A percentile compares a stretch with the other conserved stretches of the same genome.
Evolutionary conservation across 129 eudicot species (phyloP).

Genomic region (Helichrysum umbraculigerum): DNA sequence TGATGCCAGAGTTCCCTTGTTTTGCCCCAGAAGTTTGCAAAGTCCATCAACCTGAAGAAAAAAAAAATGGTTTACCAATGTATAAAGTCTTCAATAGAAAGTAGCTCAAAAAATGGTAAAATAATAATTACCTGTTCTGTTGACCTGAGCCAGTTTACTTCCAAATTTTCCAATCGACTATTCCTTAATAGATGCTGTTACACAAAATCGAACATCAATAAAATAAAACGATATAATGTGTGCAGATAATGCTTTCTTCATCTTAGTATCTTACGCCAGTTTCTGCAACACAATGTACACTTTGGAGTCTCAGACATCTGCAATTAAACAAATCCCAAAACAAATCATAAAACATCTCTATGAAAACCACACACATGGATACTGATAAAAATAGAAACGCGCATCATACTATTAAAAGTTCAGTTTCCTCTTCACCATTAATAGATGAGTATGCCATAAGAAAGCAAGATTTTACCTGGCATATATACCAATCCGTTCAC

Average conservation of each 20-base stretch:
- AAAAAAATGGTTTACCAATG: background rate
- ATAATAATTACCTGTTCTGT: constrained; percentile 54
- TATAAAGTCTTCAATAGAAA: background rate
- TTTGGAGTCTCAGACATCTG: constrained; percentile 72
- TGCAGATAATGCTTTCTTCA: constrained; percentile 2
- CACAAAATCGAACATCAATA: constrained; percentile 22
- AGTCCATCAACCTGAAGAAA: constrained; percentile 73
- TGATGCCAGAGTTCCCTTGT: constrained; percentile 45
- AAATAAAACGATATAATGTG: background rate
- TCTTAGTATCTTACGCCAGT: constrained; percentile 48
- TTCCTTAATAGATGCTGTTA: constrained; percentile 64
- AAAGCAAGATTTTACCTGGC: constrained; percentile 48
- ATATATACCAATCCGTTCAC: constrained; percentile 65
- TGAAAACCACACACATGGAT: constrained; percentile 5
- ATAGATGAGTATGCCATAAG: constrained; percentile 2
- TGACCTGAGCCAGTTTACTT: constrained; percentile 63
- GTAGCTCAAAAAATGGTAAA: constrained; percentile 1
- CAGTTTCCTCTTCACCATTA: background rate
- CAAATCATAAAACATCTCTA: background rate
- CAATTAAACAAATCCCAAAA: constrained; percentile 21
- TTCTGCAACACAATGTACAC: constrained; percentile 60
- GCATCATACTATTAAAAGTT: background rate
- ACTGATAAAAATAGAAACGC: background rate
- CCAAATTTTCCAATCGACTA: constrained; percentile 51
- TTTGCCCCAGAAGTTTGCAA: constrained; percentile 68